phyloP scores from a whole-genome alignment of 2,329 filamentous ascomycete species.

The Talaromyces sp. region DNA sequence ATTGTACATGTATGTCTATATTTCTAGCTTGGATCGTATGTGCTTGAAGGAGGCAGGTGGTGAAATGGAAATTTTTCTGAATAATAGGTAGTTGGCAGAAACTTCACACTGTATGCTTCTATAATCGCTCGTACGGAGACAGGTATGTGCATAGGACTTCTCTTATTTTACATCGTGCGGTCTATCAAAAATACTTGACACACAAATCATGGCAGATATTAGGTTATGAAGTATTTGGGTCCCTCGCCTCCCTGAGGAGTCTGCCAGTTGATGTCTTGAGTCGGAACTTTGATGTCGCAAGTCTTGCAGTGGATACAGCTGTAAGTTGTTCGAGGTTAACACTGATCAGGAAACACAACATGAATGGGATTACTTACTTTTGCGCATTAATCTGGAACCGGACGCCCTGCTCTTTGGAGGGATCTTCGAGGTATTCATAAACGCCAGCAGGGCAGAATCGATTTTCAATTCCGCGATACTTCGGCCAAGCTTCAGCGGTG shows the following conservation, averaged over 20 bases:
- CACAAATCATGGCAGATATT: conserved; percentile 14
- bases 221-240: conserved; percentile 63
- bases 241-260: conserved; percentile 88
- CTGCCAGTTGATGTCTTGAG: conserved; percentile 96
- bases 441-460: conserved; percentile 96
- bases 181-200: neutral
- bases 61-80: neutral
- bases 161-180: conserved; percentile 4
- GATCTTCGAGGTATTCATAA: conserved; percentile 96
- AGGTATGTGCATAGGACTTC: neutral
- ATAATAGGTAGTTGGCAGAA: neutral
- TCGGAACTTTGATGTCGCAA: conserved; percentile 96
- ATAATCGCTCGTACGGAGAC: neutral
- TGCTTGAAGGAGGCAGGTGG: neutral
- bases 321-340: conserved; percentile 1
- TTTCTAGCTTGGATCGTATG: neutral
- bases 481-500: conserved; percentile 70
- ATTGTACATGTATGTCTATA: neutral
- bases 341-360: no score
- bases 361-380: conserved; percentile 64
- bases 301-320: conserved; percentile 99
- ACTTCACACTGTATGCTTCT: neutral
- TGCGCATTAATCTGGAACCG: conserved; percentile 97
- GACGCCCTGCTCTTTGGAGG: conserved; percentile 79
- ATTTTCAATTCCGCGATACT: conserved; percentile 90